These are phyloP conservation scores for Syzygium jambos DNA, from an alignment of 345 rosid genomes.

Conservation along the genomic window DNA sequence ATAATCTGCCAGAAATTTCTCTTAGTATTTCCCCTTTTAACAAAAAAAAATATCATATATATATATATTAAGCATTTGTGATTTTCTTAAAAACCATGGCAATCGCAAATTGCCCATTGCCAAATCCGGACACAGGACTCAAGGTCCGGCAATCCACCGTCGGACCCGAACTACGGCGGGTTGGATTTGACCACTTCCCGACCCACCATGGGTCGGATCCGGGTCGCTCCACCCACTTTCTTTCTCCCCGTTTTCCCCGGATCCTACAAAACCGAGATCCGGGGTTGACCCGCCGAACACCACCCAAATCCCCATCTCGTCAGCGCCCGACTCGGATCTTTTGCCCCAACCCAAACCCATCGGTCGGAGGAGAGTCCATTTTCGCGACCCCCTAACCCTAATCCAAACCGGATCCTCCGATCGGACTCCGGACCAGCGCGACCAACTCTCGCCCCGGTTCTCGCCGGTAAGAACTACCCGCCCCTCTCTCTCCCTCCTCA, in stretches of 20 bases:
- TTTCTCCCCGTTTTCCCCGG: neutral
- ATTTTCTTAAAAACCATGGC: neutral
- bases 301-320: neutral
- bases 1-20: neutral
- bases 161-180: neutral
- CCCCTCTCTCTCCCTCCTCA: neutral
- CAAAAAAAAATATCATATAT: no score
- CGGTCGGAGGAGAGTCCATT: neutral
- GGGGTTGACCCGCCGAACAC: neutral
- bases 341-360: neutral
- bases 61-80: neutral
- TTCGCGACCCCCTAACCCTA: conserved; percentile 12
- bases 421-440: conserved; percentile 24
- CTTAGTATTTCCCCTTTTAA: neutral
- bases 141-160: neutral
- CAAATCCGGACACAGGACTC: neutral
- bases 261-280: neutral
- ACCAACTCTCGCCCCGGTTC: neutral
- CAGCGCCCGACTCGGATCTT: neutral
- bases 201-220: neutral
- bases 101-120: neutral
- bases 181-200: neutral
- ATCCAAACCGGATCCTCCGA: conserved; percentile 44
- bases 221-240: neutral
- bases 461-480: neutral